phyloP scores from a whole-genome alignment of 164 flowering plant species.

The Tetrastigma voinierianum region DNA sequence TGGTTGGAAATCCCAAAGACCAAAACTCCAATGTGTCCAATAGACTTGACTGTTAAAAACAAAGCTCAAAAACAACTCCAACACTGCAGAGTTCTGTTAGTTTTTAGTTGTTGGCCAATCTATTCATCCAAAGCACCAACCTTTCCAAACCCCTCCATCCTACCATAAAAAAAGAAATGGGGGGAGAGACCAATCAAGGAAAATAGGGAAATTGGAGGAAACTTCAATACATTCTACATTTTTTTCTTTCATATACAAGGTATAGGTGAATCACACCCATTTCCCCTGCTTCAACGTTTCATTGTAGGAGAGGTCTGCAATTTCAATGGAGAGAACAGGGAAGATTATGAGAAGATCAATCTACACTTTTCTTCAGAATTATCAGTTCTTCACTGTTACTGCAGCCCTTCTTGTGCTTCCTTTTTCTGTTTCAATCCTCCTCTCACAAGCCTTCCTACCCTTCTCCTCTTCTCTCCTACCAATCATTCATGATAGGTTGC shows the following conservation, averaged over 20 bases:
- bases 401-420: conserved; percentile 59
- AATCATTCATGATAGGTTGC: conserved; percentile 35
- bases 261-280: conserved; percentile 6
- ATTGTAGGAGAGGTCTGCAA: conserved; percentile 23
- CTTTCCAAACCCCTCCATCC: conserved; percentile 16
- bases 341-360: conserved; percentile 67
- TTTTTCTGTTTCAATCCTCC: conserved; percentile 56
- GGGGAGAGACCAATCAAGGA: conserved; percentile 1
- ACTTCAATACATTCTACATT: conserved; percentile 10
- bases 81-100: conserved; percentile 19
- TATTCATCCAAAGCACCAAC: conserved; percentile 29
- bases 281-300: not conserved
- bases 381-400: conserved; percentile 46
- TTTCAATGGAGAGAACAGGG: conserved; percentile 46
- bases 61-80: conserved; percentile 30
- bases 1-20: conserved; percentile 13
- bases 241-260: not conserved
- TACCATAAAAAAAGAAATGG: conserved; percentile 3
- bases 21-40: conserved; percentile 9
- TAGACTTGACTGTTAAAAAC: conserved; percentile 6
- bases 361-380: conserved; percentile 58
- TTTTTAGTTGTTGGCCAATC: conserved; percentile 59
- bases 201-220: not conserved
- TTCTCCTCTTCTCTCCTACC: conserved; percentile 30
- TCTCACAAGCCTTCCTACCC: conserved; percentile 43